Evolutionary conservation across 805 yeast genomes (phyloP).

Genomic region (Blastobotrys muscicola): DNA sequence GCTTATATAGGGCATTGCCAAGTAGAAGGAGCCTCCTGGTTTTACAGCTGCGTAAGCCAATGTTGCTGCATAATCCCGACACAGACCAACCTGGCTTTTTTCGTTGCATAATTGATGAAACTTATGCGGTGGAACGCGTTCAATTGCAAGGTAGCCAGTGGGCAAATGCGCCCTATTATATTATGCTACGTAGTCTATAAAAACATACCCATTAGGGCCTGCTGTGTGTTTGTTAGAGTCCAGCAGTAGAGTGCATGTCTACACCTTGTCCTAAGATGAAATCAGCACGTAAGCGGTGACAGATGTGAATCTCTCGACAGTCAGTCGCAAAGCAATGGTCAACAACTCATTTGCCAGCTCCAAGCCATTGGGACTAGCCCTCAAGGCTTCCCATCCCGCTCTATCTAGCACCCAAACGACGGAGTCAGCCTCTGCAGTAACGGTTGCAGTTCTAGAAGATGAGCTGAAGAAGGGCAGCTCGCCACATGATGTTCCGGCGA

Average conservation of each 20-base stretch:
- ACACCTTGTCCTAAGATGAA: slow-evolving; percentile 23
- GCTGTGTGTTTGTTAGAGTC: not conserved
- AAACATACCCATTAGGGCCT: too few relatives aligned
- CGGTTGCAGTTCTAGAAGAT: slow-evolving; percentile 36
- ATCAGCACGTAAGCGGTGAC: slow-evolving; percentile 69
- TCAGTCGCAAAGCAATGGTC: slow-evolving; percentile 49
- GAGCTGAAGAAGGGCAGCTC: slow-evolving; percentile 37
- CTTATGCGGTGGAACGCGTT: too few relatives aligned
- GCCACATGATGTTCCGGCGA: slow-evolving; percentile 72
- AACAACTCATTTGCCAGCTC: slow-evolving; percentile 56
- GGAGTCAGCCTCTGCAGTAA: slow-evolving; percentile 51
- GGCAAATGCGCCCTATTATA: too few relatives aligned
- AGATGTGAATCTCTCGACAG: slow-evolving; percentile 63
- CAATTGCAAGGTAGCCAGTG: too few relatives aligned
- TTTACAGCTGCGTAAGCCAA: too few relatives aligned
- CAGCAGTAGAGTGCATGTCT: too few relatives aligned
- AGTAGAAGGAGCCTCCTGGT: too few relatives aligned
- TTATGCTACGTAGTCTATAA: too few relatives aligned
- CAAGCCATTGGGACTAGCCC: slow-evolving; percentile 34
- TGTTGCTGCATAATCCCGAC: too few relatives aligned
- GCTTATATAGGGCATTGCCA: too few relatives aligned
- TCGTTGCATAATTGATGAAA: too few relatives aligned
- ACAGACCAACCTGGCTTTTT: too few relatives aligned
- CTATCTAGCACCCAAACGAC: slow-evolving; percentile 59
- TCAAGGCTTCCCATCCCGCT: slow-evolving; percentile 37